Evolutionary conservation across 179 eudicot species (phyloP).

Genomic region (Patellifolia procumbens): DNA sequence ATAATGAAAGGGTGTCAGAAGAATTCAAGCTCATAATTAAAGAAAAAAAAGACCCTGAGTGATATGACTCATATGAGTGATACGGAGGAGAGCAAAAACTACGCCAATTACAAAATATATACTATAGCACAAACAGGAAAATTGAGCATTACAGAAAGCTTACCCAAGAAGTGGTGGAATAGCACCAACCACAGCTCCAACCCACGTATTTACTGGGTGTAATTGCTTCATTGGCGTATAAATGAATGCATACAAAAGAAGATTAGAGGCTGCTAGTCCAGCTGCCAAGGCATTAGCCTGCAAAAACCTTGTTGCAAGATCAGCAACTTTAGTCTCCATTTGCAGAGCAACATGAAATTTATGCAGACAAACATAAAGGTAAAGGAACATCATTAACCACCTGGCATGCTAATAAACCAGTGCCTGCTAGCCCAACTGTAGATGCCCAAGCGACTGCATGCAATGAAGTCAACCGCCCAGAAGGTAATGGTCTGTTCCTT

Average conservation of each 20-base stretch:
- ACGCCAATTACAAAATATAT: background rate
- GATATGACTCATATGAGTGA: too few species aligned
- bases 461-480: conserved; percentile 68
- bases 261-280: conserved; percentile 94
- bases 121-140: background rate
- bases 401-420: conserved; percentile 72
- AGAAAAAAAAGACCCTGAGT: background rate
- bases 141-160: conserved; percentile 16
- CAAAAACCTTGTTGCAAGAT: conserved; percentile 66
- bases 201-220: conserved; percentile 97
- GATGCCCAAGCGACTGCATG: conserved; percentile 87
- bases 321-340: conserved; percentile 42
- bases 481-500: conserved; percentile 78
- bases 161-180: conserved; percentile 99
- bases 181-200: conserved; percentile 98
- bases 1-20: background rate
- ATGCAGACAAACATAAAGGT: background rate
- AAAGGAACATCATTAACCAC: conserved; percentile 41
- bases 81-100: background rate
- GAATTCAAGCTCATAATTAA: background rate
- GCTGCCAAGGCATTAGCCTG: conserved; percentile 97
- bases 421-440: conserved; percentile 72
- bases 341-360: background rate
- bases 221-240: conserved; percentile 96
- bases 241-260: conserved; percentile 78